Evolutionary conservation across 441 rosid genomes (phyloP), one percentile per base, ranked within the genome.

Genomic region (Pelargonium myrrhifolium): DNA sequence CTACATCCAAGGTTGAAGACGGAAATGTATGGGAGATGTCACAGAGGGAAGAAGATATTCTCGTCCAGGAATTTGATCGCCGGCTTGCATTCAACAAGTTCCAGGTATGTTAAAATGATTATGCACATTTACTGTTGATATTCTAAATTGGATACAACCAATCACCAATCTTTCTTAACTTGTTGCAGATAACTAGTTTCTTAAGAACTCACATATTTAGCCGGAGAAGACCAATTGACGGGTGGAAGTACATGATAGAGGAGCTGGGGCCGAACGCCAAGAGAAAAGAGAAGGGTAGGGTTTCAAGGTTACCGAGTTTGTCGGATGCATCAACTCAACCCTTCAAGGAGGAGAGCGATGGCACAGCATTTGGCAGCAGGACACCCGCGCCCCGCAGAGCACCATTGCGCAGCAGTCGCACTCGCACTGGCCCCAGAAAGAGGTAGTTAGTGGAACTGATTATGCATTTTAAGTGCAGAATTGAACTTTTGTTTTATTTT

Each of bases 201-300:
- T 86, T 91, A 73, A 91, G 88, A 77, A 89, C 84, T 35, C 96
- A 88, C 75, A 89, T 94, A 84, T 91, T 88, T 76, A 92, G 97
- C 82, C 81, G 97, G 75, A 83, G 99, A 72, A 87, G 97, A 78
- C 93, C 99, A 3, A 82, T 89, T 8, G 96, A 93, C 74, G 96
- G 96, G 63, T 91, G 99, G 97, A 91, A 87, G 78, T 86, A 85
- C 74, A 89, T 91, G 99, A 89, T 93, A 55, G 97, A 93, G 84
- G 97, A 82, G 77, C 76, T 91, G 1, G 99, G 99, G 71, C 97
- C 99, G 39, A 93, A 91, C 83, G 93, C 99, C 28, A 53, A 53
- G 59, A 85, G 86, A 78, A 93, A 83, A 87, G 96, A 92, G 59
- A 91, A 89, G 74, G 96, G 97, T 6, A 88, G 97, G 67, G 87